A percentile compares a stretch with the other conserved stretches of the same genome.
Evolutionary conservation across 345 rosid genomes (phyloP).

Genomic region (Brassica juncea): DNA sequence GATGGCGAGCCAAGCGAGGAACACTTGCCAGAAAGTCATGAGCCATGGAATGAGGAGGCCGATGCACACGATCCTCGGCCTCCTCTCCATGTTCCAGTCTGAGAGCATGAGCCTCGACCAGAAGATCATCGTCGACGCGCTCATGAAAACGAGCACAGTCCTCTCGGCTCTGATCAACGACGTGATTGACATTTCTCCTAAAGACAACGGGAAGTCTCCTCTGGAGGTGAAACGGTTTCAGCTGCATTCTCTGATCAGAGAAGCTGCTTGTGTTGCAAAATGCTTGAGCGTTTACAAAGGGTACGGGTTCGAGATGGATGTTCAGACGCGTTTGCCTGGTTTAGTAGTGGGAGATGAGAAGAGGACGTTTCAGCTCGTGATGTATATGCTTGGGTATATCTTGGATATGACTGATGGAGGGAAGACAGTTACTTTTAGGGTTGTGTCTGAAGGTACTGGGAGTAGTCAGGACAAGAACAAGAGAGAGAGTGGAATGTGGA

Average conservation of each 20-base stretch:
- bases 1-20: slow-evolving; percentile 95
- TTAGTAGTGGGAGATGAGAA: slow-evolving; percentile 81
- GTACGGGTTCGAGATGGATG: slow-evolving; percentile 62
- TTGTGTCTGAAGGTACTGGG: slow-evolving; percentile 47
- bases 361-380: slow-evolving; percentile 86
- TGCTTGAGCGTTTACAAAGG: slow-evolving; percentile 78
- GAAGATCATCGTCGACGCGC: slow-evolving; percentile 63
- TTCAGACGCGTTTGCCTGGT: slow-evolving; percentile 71
- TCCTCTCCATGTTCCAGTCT: slow-evolving; percentile 73
- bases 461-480: slow-evolving; percentile 57
- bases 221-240: slow-evolving; percentile 65
- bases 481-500: slow-evolving; percentile 55
- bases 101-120: slow-evolving; percentile 64
- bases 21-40: slow-evolving; percentile 94
- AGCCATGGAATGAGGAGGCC: slow-evolving; percentile 96
- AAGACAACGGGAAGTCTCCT: slow-evolving; percentile 69
- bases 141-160: slow-evolving; percentile 69
- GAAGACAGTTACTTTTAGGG: slow-evolving; percentile 60
- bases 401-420: slow-evolving; percentile 60
- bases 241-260: slow-evolving; percentile 74
- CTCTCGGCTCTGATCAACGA: slow-evolving; percentile 80
- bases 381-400: slow-evolving; percentile 86
- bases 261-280: slow-evolving; percentile 83
- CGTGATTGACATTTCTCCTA: slow-evolving; percentile 71
- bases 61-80: slow-evolving; percentile 88